Percentiles rank a stretch among this genome's conserved stretches.
These are phyloP conservation scores for Saccharata proteae DNA, from an alignment of 2,329 filamentous ascomycete species.

Conservation along the genomic window DNA sequence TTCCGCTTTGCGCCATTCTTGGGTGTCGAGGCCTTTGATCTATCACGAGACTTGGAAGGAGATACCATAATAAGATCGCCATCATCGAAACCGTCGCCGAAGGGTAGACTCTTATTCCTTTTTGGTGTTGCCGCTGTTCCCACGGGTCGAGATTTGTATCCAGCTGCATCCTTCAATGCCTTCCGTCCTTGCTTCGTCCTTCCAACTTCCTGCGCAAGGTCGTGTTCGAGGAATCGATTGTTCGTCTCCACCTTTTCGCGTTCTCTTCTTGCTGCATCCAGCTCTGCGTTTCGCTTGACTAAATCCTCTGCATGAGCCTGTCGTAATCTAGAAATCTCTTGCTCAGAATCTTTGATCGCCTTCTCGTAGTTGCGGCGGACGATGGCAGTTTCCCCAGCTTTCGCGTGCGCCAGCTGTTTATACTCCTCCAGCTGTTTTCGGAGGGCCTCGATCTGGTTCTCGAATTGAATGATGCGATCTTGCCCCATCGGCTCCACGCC, in stretches of 20 bases:
- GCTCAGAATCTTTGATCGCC: slow-evolving; percentile 48
- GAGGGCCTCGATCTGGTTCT: no score
- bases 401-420: slow-evolving; percentile 28
- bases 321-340: slow-evolving; percentile 48
- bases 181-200: slow-evolving; percentile 28
- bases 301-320: slow-evolving; percentile 53
- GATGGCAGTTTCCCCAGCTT: slow-evolving; percentile 59
- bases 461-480: no score
- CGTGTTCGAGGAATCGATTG: slow-evolving; percentile 60
- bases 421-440: slow-evolving; percentile 28
- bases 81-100: slow-evolving; percentile 69
- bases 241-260: slow-evolving; percentile 56
- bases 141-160: no score
- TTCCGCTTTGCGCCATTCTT: slow-evolving; percentile 57
- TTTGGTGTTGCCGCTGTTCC: slow-evolving; percentile 44
- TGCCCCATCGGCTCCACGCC: no score
- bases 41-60: slow-evolving; percentile 37
- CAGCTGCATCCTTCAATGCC: slow-evolving; percentile 14
- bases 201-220: slow-evolving; percentile 51
- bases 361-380: slow-evolving; percentile 59
- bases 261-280: slow-evolving; percentile 53
- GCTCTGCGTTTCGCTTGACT: slow-evolving; percentile 49
- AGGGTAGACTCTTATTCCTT: slow-evolving; percentile 45
- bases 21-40: slow-evolving; percentile 44
- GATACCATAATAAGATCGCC: slow-evolving; percentile 45